A percentile compares a stretch with the other conserved stretches of the same genome.
phyloP scores from a whole-genome alignment of 164 flowering plant species.

The Sextonia rubra region DNA sequence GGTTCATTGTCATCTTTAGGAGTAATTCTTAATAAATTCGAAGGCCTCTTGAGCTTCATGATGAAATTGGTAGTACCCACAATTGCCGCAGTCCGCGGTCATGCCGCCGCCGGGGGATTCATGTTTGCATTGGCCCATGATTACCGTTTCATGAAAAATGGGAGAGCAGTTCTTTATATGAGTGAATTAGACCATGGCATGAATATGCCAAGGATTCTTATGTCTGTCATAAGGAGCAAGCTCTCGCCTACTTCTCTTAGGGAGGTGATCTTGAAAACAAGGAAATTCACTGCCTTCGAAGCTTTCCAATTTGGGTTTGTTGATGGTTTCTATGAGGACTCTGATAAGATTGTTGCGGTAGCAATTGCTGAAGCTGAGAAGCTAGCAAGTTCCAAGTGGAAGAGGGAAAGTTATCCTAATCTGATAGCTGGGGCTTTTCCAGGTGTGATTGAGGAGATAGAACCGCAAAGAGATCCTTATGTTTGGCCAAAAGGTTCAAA shows the following conservation, averaged over 20 bases:
- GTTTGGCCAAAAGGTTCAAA: not conserved
- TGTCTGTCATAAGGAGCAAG: constrained; percentile 12
- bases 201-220: constrained; percentile 11
- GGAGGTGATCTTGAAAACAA: constrained; percentile 13
- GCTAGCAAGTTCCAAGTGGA: constrained; percentile 11
- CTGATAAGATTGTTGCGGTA: constrained; percentile 4
- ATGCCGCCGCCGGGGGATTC: constrained; percentile 13
- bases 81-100: constrained; percentile 11
- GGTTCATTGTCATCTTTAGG: not conserved
- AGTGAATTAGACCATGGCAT: constrained; percentile 17
- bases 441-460: constrained; percentile 6
- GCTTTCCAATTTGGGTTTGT: constrained; percentile 5
- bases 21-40: constrained; percentile 6
- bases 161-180: constrained; percentile 13
- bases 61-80: constrained; percentile 16
- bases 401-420: constrained; percentile 9
- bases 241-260: not conserved
- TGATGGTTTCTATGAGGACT: constrained; percentile 4
- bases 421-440: constrained; percentile 1
- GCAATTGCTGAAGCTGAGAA: constrained; percentile 10
- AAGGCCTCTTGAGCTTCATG: constrained; percentile 9
- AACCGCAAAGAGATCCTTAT: constrained; percentile 2
- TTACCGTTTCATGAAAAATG: constrained; percentile 14
- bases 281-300: constrained; percentile 8
- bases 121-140: constrained; percentile 11